Conservation (phyloP, 1,139 yeast species). For the Casaregolazyma lundiana region DNA sequence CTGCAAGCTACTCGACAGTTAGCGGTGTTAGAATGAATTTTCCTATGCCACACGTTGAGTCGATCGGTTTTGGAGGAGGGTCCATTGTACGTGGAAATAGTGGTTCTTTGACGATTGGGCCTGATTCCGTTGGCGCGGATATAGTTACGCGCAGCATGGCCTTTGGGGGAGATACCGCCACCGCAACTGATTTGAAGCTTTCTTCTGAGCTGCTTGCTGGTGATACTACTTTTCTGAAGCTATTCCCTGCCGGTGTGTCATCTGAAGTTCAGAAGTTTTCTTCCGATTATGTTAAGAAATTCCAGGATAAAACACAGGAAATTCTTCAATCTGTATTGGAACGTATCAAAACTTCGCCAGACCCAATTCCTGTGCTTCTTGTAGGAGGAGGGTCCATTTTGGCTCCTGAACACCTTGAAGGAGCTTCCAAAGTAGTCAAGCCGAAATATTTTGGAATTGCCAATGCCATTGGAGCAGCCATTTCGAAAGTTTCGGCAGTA, state of each 20-base stretch:
- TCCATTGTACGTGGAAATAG: slow-evolving; percentile 34
- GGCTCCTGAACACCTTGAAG: slow-evolving; percentile 35
- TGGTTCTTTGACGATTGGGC: slow-evolving; percentile 35
- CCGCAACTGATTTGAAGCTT: slow-evolving; percentile 39
- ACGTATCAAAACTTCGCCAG: slow-evolving; percentile 41
- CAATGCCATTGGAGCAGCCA: slow-evolving; percentile 47
- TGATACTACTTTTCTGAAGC: slow-evolving; percentile 2
- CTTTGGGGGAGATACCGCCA: slow-evolving; percentile 38
- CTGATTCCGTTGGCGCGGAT: slow-evolving; percentile 42
- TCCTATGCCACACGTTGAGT: slow-evolving; percentile 44
- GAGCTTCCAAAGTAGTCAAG: slow-evolving; percentile 39
- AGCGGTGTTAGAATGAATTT: slow-evolving; percentile 44
- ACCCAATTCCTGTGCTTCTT: slow-evolving; percentile 39
- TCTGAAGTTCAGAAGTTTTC: slow-evolving; percentile 14
- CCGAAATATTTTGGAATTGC: slow-evolving; percentile 42
- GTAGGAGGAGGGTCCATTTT: slow-evolving; percentile 47
- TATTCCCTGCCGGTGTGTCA: background rate
- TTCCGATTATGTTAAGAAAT: slow-evolving; percentile 18
- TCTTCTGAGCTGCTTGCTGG: slow-evolving; percentile 18
- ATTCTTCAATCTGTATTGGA: slow-evolving; percentile 38
- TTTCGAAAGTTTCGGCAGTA: slow-evolving; percentile 37
- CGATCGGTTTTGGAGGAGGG: slow-evolving; percentile 44
- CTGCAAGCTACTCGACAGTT: slow-evolving; percentile 36
- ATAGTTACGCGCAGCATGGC: slow-evolving; percentile 32
- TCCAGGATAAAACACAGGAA: slow-evolving; percentile 26